These are phyloP conservation scores for Marasmius fiardii DNA, from an alignment of 1,284 basidiomycete genomes.

Conservation along the genomic window DNA sequence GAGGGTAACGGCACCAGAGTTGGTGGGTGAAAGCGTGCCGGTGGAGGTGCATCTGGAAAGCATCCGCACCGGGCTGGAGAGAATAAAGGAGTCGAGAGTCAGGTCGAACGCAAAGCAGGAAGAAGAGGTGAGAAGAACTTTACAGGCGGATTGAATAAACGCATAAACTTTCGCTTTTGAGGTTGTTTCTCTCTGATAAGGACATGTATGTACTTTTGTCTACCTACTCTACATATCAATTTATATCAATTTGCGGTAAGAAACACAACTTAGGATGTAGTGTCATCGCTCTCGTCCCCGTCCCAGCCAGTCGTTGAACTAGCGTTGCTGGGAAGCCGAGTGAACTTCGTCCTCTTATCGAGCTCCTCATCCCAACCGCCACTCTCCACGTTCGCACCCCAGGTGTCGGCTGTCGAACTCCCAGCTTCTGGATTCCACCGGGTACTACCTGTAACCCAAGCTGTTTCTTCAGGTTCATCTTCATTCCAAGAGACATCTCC, in stretches of 20 bases:
- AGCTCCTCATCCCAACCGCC: conserved; percentile 9
- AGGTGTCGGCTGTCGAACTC: not conserved
- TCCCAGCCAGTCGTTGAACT: conserved; percentile 38
- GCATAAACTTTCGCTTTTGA: not conserved
- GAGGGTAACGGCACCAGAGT: conserved; percentile 59
- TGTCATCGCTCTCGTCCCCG: conserved; percentile 36
- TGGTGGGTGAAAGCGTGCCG: conserved; percentile 55
- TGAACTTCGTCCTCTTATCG: not conserved
- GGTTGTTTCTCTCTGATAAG: too few species aligned
- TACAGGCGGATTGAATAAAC: conserved; percentile 9
- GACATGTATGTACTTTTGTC: not conserved
- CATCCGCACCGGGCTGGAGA: conserved; percentile 58
- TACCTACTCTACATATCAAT: not conserved
- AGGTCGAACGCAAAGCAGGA: conserved; percentile 36
- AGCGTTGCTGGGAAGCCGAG: conserved; percentile 16
- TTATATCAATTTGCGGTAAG: too few species aligned
- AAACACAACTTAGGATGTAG: conserved; percentile 16
- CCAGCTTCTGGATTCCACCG: not conserved
- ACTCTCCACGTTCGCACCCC: conserved; percentile 7
- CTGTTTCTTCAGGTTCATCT: conserved; percentile 9
- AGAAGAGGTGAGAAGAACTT: conserved; percentile 30
- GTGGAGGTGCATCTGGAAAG: conserved; percentile 70
- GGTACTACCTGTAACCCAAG: not conserved
- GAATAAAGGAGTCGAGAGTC: conserved; percentile 56
- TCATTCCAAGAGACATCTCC: conserved; percentile 13